Base-by-base conservation (phyloP, 2,329 filamentous ascomycete genomes). In the Neopestalotiopsis sp. region DNA sequence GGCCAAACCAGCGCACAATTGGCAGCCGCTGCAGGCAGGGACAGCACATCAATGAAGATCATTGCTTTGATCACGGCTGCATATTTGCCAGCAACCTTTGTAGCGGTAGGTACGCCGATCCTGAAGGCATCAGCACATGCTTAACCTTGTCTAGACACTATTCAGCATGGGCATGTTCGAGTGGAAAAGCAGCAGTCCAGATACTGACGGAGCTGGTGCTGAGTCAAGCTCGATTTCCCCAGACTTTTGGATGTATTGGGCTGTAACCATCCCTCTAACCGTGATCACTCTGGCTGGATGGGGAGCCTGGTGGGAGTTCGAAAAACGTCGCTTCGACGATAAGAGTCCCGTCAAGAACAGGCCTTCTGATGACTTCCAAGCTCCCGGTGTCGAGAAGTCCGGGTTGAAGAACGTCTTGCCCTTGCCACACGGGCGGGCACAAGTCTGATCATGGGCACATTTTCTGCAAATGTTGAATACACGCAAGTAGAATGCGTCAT, bases 41-140 rank as follows among this genome's bases (percentile, higher is more conserved):
- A 66, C 13, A 57, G 45, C 49, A 66, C 45, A 4, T 66, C 64
- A 12, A 66, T 66, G 64, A 80, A 78, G 64, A 76, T 80, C 5
- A 80, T 82, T 38, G 77, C 81, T 3, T 74, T 75, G 45, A 77
- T 82, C 24, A 81, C 79, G 5, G 75, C 82, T 68, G 66, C 82
- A 5, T 82, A 82, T 69, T 62, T 82, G 0, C 81, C 81, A 1
- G 80, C 78, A 0, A 80, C 78, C 2, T 76, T 75, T 0, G 79
- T 82, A 7, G 78, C 81, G 9, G 61, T 64, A 49, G 28, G 61
- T 49, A 13, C 20, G 14, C 9, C n/a, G 12, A 10, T 7, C 13
- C 24, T 2, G 20, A 14, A 2, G 20, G 28, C 6, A 12, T 13
- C n/a, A n/a, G 3, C 7, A 42, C 1, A 13, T 34, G 7, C 3